Evolutionary conservation across 805 yeast species (phyloP).

Genomic region (Lipomyces orientalis): DNA sequence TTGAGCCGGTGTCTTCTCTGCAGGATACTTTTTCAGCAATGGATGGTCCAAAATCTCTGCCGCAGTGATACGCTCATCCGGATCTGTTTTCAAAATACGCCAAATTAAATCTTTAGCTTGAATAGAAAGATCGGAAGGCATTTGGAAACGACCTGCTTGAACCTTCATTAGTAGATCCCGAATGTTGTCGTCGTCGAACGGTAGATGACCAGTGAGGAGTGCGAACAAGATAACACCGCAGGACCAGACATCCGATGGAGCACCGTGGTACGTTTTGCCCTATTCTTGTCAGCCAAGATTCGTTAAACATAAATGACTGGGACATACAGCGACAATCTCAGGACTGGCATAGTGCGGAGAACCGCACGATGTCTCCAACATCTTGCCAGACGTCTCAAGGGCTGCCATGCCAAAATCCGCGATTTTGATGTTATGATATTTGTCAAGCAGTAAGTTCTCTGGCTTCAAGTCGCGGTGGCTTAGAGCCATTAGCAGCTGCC

Average conservation of each 20-base stretch:
- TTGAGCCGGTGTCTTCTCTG: slow-evolving; percentile 18
- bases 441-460: slow-evolving; percentile 79
- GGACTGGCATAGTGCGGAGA: slow-evolving; percentile 99
- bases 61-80: slow-evolving; percentile 77
- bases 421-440: slow-evolving; percentile 85
- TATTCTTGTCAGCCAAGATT: neutral
- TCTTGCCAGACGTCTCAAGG: slow-evolving; percentile 75
- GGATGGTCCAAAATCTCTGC: slow-evolving; percentile 82
- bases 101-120: slow-evolving; percentile 89
- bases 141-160: slow-evolving; percentile 82
- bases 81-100: slow-evolving; percentile 82
- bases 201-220: slow-evolving; percentile 88
- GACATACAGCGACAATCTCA: slow-evolving; percentile 75
- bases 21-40: slow-evolving; percentile 69
- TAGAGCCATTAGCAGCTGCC: neutral
- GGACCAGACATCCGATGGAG: slow-evolving; percentile 97
- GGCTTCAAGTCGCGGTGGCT: slow-evolving; percentile 75
- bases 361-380: slow-evolving; percentile 94
- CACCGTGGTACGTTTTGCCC: slow-evolving; percentile 93
- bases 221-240: slow-evolving; percentile 92
- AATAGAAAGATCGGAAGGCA: slow-evolving; percentile 76
- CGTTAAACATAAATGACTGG: neutral
- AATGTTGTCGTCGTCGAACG: slow-evolving; percentile 96
- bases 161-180: slow-evolving; percentile 86
- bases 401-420: slow-evolving; percentile 99